Evolutionary conservation across 768 basidiomycete species (phyloP), one percentile per base, ranked within the genome.

Genomic region (Suillus subalutaceus): DNA sequence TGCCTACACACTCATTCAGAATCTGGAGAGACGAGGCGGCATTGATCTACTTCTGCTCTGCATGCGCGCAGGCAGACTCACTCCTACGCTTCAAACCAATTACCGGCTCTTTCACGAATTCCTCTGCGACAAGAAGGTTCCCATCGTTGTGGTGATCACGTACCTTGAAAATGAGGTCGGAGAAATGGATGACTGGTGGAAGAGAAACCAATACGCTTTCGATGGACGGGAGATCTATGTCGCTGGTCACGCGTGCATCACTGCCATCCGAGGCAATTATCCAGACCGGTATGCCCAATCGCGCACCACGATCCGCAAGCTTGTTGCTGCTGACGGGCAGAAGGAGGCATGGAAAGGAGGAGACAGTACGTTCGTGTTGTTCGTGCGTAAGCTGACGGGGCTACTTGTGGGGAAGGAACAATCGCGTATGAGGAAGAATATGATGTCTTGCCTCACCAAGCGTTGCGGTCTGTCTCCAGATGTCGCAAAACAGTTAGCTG

Each of bases 141-240:
- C 83, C 2, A 73, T 79, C 23, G 72, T 75, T 1, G 63, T 84
- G 26, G 76, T 77, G 38, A 66, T 83, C 50, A 83, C 81, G 13
- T 69, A 79, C 53, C 70, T 83, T 44, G 82, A 81, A 69, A 76
- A 77, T 40, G 71, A 80, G 40, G 65, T 48, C 4, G 43, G 66
- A 30, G 23, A 23, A 7, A 78, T 80, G 73, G 75, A 78, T 8
- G 68, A 52, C 37, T 83, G 82, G 83, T 83, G 81, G 82, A 48
- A 59, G 20, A 41, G 62, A 44, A 83, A 82, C 65, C 26, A 77
- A 58, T 38, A 44, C 16, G 50, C 38, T 4, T 83, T 84, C 66
- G 66, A 65, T 52, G 46, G n/a, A 20, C 72, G 74, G 79, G 18
- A 43, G 43, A 2, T 43, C 43, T 0, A 43, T 43, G 18, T 43